Percentiles rank a stretch among this genome's conserved stretches.
phyloP scores from a whole-genome alignment of 768 basidiomycete genomes.

The Termitomyces sp. region DNA sequence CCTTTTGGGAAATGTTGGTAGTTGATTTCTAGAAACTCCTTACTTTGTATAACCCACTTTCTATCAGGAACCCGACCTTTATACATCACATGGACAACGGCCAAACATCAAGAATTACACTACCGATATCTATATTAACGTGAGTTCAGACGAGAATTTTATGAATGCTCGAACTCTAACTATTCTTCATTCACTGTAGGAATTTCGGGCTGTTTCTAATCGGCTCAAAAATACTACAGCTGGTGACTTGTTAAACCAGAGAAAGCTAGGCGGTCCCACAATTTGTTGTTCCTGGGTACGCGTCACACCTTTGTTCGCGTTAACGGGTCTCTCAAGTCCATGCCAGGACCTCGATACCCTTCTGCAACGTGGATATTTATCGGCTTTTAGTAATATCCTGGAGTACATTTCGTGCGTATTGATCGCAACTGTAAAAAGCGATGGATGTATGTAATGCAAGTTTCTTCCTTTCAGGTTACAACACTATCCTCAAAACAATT shows the following conservation, averaged over 20 bases:
- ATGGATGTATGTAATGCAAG: too few species aligned
- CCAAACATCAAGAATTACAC: conserved; percentile 40
- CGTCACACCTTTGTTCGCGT: background rate
- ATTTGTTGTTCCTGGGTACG: conserved; percentile 47
- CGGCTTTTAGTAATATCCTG: conserved; percentile 28
- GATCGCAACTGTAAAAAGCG: background rate
- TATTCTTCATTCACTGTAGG: conserved; percentile 21
- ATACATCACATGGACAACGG: conserved; percentile 34
- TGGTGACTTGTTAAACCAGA: conserved; percentile 30
- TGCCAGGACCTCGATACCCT: conserved; percentile 36
- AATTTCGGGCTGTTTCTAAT: conserved; percentile 30
- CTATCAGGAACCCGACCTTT: conserved; percentile 56
- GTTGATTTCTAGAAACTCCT: background rate
- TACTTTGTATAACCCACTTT: background rate
- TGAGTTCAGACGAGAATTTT: conserved; percentile 14
- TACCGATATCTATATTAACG: conserved; percentile 37
- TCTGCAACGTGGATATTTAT: conserved; percentile 34
- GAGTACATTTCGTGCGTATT: conserved; percentile 43
- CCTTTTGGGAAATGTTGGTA: conserved; percentile 40
- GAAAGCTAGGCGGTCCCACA: conserved; percentile 44
- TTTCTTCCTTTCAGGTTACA: conserved; percentile 30
- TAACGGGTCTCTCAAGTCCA: background rate
- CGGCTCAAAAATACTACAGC: conserved; percentile 29
- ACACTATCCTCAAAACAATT: conserved; percentile 49
- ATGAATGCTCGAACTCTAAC: background rate